Percentiles rank a stretch among this genome's conserved stretches.
Conservation (phyloP, 2,329 filamentous ascomycete species). For the Tolypocladium inflatum region DNA sequence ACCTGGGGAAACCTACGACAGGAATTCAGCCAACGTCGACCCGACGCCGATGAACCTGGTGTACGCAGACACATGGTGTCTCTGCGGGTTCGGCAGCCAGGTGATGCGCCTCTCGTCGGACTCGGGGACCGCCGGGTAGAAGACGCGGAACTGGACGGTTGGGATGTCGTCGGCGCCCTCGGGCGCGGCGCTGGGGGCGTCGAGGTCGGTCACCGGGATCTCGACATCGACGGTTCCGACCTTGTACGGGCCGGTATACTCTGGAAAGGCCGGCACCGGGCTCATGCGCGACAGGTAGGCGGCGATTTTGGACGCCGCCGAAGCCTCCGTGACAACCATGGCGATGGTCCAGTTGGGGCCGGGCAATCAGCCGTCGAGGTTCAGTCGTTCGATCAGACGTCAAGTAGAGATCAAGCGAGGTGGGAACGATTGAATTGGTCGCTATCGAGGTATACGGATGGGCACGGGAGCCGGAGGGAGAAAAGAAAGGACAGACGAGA, state of each 20-base stretch:
- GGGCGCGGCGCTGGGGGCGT: conserved; percentile 43
- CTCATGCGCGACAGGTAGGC: conserved; percentile 47
- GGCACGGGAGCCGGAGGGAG: background rate
- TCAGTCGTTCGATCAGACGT: background rate
- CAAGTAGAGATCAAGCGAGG: background rate
- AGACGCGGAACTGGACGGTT: conserved; percentile 73
- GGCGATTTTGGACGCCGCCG: conserved; percentile 27
- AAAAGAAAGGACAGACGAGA: background rate
- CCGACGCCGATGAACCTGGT: conserved; percentile 65
- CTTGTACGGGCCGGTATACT: conserved; percentile 67
- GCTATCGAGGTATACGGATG: background rate
- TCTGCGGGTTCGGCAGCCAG: conserved; percentile 72
- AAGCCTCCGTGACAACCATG: conserved; percentile 11
- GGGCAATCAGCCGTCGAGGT: background rate
- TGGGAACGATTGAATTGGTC: background rate
- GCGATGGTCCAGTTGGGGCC: background rate
- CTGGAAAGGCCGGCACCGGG: conserved; percentile 62
- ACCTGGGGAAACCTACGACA: conserved; percentile 41
- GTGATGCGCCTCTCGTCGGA: conserved; percentile 50
- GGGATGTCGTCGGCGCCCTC: conserved; percentile 47
- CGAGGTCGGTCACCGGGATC: conserved; percentile 55
- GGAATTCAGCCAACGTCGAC: conserved; percentile 43
- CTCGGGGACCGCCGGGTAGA: conserved; percentile 59
- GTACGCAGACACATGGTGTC: conserved; percentile 65
- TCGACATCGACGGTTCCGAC: conserved; percentile 77